These are phyloP conservation scores for Dictyostelium citrinum DNA, from an alignment of 78 protist species.

Conservation along the genomic window DNA sequence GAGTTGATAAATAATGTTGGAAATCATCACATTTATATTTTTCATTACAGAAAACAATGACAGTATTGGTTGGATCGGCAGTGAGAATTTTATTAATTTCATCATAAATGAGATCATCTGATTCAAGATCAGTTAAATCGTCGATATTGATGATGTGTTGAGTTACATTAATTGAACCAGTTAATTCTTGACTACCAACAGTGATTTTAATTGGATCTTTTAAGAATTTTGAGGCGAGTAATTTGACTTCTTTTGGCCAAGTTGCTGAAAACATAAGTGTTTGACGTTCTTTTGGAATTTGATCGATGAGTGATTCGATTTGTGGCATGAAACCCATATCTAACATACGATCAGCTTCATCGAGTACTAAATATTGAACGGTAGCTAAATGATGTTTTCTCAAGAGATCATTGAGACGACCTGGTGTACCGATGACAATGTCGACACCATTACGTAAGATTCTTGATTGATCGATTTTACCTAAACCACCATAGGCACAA, in stretches of 20 bases:
- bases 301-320: conserved; percentile 87
- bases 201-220: conserved; percentile 78
- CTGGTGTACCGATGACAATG: conserved; percentile 94
- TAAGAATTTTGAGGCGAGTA: conserved; percentile 72
- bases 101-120: conserved; percentile 14
- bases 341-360: conserved; percentile 99
- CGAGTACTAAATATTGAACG: conserved; percentile 90
- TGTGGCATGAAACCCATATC: conserved; percentile 99
- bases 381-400: not conserved
- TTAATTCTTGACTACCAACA: conserved; percentile 87
- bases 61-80: not conserved
- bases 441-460: conserved; percentile 90
- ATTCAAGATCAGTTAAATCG: not conserved
- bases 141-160: conserved; percentile 74
- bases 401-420: conserved; percentile 95
- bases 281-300: conserved; percentile 94
- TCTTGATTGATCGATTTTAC: conserved; percentile 73
- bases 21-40: conserved; percentile 54
- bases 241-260: conserved; percentile 96
- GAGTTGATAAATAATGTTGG: not conserved
- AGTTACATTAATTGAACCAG: conserved; percentile 91
- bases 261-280: conserved; percentile 99
- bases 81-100: conserved; percentile 16
- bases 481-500: conserved; percentile 93
- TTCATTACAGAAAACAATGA: conserved; percentile 51